Percentiles rank a stretch among this genome's conserved stretches.
Conservation (phyloP, 2,329 filamentous ascomycete species). For the Fusarium transvaalense region DNA sequence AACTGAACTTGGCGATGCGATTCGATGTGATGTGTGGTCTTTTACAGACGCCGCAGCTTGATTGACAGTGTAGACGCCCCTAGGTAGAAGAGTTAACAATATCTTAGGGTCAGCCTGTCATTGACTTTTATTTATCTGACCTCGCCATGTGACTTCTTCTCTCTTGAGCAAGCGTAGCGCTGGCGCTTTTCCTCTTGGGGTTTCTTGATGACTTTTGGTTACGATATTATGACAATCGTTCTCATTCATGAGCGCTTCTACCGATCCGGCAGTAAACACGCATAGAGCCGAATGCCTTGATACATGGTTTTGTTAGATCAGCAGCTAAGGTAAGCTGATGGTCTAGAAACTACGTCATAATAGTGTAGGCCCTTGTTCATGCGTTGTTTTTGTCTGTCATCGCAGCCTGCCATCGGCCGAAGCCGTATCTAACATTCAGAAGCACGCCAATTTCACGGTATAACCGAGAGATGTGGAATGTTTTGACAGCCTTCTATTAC, state of each 20-base stretch:
- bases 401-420: neutral
- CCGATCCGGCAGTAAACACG: neutral
- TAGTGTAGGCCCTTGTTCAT: constrained; percentile 7
- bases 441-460: neutral
- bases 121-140: too few relatives aligned
- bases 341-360: constrained; percentile 20
- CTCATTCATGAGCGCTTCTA: neutral
- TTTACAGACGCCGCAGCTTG: neutral
- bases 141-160: neutral
- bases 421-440: neutral
- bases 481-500: neutral
- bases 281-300: neutral
- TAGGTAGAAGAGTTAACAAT: neutral
- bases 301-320: neutral
- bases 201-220: neutral
- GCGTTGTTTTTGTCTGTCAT: neutral
- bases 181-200: neutral
- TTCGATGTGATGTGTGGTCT: neutral
- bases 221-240: neutral
- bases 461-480: neutral
- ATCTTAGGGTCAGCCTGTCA: neutral
- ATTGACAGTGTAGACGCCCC: neutral
- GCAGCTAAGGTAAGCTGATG: neutral
- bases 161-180: neutral
- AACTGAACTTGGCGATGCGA: constrained; percentile 3